A percentile compares a stretch with the other conserved stretches of the same genome.
phyloP scores from a whole-genome alignment of 164 flowering plant species.

The Vitis riparia region DNA sequence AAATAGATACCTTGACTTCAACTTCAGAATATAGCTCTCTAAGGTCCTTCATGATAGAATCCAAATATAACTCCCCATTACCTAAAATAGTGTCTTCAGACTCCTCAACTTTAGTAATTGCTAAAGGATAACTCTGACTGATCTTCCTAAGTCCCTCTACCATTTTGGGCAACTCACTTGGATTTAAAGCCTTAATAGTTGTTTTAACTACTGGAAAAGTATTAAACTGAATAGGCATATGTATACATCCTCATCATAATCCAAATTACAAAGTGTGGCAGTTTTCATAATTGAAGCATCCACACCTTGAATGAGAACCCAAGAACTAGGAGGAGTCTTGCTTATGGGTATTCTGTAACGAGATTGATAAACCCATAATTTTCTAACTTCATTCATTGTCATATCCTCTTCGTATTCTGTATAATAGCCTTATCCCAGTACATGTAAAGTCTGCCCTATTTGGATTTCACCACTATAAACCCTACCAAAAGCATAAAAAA shows the following conservation, averaged over 20 bases:
- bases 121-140: constrained; percentile 94
- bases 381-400: constrained; percentile 92
- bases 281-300: constrained; percentile 99
- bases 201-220: constrained; percentile 96
- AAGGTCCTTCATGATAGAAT: constrained; percentile 97
- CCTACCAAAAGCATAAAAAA: constrained; percentile 98
- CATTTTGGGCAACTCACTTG: constrained; percentile 99
- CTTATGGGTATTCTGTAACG: constrained; percentile 89
- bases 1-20: constrained; percentile 78
- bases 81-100: constrained; percentile 98
- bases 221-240: constrained; percentile 91
- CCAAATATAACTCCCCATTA: constrained; percentile 94
- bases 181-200: constrained; percentile 95
- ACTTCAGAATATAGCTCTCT: constrained; percentile 99
- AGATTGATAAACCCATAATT: constrained; percentile 95
- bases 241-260: constrained; percentile 84
- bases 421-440: constrained; percentile 96
- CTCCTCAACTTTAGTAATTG: constrained; percentile 96
- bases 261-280: constrained; percentile 85
- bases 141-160: constrained; percentile 98
- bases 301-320: constrained; percentile 99
- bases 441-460: constrained; percentile 89
- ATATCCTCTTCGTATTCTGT: constrained; percentile 99
- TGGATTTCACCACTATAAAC: constrained; percentile 88
- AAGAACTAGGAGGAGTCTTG: constrained; percentile 96